These are phyloP conservation scores for Huiozyma sinensis DNA, from an alignment of 805 yeast genomes.

Conservation along the genomic window DNA sequence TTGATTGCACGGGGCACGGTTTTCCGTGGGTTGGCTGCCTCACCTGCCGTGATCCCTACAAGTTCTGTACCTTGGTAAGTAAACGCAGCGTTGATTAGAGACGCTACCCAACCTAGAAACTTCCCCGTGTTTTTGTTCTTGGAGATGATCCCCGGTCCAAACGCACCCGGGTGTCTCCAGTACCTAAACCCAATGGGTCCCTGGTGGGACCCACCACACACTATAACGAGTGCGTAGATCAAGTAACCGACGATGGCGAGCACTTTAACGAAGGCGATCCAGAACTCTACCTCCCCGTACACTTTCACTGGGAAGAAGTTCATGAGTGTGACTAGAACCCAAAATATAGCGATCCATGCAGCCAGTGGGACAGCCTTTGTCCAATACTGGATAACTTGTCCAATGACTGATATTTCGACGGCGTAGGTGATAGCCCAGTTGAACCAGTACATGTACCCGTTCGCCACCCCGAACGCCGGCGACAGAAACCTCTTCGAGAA, in stretches of 20 bases:
- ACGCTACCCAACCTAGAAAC: constrained; percentile 44
- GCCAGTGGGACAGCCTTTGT: constrained; percentile 45
- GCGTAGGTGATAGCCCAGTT: constrained; percentile 65
- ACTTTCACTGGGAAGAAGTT: constrained; percentile 45
- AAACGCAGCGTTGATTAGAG: constrained; percentile 45
- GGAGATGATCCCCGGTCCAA: constrained; percentile 47
- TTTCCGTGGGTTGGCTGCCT: constrained; percentile 54
- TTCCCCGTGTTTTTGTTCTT: constrained; percentile 33
- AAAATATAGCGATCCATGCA: constrained; percentile 51
- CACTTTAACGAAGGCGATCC: constrained; percentile 45
- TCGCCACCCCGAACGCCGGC: constrained; percentile 56
- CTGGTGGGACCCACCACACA: constrained; percentile 44
- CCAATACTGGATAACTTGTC: constrained; percentile 46
- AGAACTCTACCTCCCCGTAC: constrained; percentile 49
- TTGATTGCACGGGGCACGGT: constrained; percentile 59
- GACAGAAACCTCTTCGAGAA: constrained; percentile 54
- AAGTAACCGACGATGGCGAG: constrained; percentile 46
- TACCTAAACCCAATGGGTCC: constrained; percentile 56
- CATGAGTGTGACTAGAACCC: constrained; percentile 33
- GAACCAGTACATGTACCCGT: constrained; percentile 64
- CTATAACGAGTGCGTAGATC: constrained; percentile 43
- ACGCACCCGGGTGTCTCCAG: constrained; percentile 60
- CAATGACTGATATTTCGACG: constrained; percentile 46
- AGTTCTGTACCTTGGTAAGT: constrained; percentile 52
- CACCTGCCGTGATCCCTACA: constrained; percentile 51